Conservation (phyloP, 805 yeast species). For the Ascoidea rubescens region DNA sequence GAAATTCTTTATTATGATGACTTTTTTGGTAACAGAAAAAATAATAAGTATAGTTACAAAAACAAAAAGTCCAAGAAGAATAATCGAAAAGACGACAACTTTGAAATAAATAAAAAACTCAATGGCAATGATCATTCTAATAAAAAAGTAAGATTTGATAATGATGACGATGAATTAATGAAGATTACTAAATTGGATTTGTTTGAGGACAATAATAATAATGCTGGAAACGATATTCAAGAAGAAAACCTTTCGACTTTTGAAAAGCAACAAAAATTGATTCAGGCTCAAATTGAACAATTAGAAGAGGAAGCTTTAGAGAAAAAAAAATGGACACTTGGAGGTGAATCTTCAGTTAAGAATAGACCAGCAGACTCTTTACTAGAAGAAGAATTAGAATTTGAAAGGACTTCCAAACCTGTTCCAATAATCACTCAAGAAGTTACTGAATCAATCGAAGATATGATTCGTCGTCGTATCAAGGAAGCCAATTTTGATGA, state of each 20-base stretch:
- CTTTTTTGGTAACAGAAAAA: slow-evolving; percentile 36
- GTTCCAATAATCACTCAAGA: slow-evolving; percentile 91
- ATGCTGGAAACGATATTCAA: slow-evolving; percentile 12
- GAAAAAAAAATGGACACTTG: slow-evolving; percentile 86
- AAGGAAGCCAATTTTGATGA: slow-evolving; percentile 71
- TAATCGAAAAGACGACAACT: slow-evolving; percentile 1
- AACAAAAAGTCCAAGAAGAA: slow-evolving; percentile 5
- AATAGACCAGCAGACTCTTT: slow-evolving; percentile 79
- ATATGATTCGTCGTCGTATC: slow-evolving; percentile 74
- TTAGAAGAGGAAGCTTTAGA: slow-evolving; percentile 82
- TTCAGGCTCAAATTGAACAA: slow-evolving; percentile 63
- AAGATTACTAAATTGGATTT: slow-evolving; percentile 50
- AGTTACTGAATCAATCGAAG: slow-evolving; percentile 76
- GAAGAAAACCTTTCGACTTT: slow-evolving; percentile 47
- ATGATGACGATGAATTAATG: slow-evolving; percentile 48
- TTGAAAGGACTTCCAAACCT: slow-evolving; percentile 88
- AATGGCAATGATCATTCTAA: slow-evolving; percentile 15
- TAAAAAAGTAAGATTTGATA: slow-evolving; percentile 32
- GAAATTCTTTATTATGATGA: slow-evolving; percentile 51
- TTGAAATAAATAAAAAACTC: slow-evolving; percentile 9
- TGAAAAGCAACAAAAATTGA: slow-evolving; percentile 67
- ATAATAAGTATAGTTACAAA: slow-evolving; percentile 1
- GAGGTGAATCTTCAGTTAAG: slow-evolving; percentile 77
- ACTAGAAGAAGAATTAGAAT: slow-evolving; percentile 69
- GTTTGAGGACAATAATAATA: slow-evolving; percentile 27